Evolutionary conservation across 2,329 filamentous ascomycete genomes (phyloP).

Genomic region (Tolypocladium tundrense): DNA sequence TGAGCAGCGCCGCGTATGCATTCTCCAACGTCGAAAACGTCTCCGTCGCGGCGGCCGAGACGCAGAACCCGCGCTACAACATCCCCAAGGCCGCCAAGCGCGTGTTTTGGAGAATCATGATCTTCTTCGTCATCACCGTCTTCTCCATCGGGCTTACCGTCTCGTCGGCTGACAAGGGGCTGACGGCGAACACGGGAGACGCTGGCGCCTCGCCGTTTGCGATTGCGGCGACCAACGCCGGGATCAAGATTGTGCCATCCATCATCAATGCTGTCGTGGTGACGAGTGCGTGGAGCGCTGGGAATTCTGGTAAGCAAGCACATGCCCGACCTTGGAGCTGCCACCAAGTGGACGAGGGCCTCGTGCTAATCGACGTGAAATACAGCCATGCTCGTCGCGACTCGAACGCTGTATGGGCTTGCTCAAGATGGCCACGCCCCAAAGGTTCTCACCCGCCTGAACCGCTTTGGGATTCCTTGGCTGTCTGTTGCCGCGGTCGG

Average conservation of each 20-base stretch:
- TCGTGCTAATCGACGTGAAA: background rate
- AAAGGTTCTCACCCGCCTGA: conserved; percentile 42
- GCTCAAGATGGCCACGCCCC: conserved; percentile 53
- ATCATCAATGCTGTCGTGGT: conserved; percentile 42
- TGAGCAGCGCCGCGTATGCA: conserved; percentile 28
- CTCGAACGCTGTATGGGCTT: conserved; percentile 53
- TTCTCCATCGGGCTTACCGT: conserved; percentile 42
- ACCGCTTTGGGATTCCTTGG: conserved; percentile 44
- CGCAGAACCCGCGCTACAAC: conserved; percentile 34
- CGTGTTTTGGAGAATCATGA: conserved; percentile 42
- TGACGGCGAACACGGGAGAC: conserved; percentile 20
- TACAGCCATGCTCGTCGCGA: conserved; percentile 25
- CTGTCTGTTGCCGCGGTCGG: conserved; percentile 33
- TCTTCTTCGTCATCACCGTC: conserved; percentile 43
- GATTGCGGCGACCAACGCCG: conserved; percentile 38
- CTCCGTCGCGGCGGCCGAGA: conserved; percentile 35
- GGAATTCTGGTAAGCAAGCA: conserved; percentile 7
- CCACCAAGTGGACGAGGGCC: background rate
- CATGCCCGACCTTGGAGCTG: background rate
- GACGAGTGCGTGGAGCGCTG: conserved; percentile 10
- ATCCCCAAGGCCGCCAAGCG: conserved; percentile 42
- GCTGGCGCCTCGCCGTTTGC: conserved; percentile 38
- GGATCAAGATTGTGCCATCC: conserved; percentile 37
- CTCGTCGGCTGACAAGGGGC: conserved; percentile 24
- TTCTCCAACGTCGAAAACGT: conserved; percentile 43